phyloP scores from a whole-genome alignment of 805 yeast species.

The Teunomyces stri region DNA sequence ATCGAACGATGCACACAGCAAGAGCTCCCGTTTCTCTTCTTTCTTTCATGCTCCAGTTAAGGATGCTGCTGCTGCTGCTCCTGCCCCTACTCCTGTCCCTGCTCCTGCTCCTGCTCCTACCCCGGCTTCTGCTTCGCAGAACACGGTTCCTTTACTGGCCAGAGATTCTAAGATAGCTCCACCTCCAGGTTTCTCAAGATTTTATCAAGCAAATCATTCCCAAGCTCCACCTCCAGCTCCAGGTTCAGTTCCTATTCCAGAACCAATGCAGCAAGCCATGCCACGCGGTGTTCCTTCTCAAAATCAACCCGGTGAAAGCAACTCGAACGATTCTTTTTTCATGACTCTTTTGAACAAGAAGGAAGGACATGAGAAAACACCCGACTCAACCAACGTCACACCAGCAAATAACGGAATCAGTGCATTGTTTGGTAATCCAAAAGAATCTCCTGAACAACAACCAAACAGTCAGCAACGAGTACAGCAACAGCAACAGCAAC shows the following conservation, averaged over 20 bases:
- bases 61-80: not conserved
- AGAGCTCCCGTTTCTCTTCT: conserved; percentile 38
- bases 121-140: not conserved
- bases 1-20: conserved; percentile 16
- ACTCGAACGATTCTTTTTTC: conserved; percentile 43
- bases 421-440: conserved; percentile 1
- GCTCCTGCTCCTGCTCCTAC: not conserved
- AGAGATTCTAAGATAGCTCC: not conserved
- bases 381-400: not conserved
- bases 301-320: not conserved
- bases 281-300: not conserved
- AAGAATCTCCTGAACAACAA: conserved; percentile 5
- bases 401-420: not conserved
- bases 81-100: not conserved
- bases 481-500: conserved; percentile 13
- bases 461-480: conserved; percentile 8
- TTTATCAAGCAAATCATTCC: conserved; percentile 4
- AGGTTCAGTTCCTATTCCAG: not conserved
- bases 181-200: conserved; percentile 10
- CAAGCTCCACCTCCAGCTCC: not conserved
- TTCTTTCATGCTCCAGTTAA: conserved; percentile 20
- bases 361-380: conserved; percentile 4
- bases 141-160: not conserved
- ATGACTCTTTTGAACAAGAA: conserved; percentile 44
- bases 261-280: not conserved